Evolutionary conservation across 805 yeast genomes (phyloP).

Genomic region (Candida silvicultrix): DNA sequence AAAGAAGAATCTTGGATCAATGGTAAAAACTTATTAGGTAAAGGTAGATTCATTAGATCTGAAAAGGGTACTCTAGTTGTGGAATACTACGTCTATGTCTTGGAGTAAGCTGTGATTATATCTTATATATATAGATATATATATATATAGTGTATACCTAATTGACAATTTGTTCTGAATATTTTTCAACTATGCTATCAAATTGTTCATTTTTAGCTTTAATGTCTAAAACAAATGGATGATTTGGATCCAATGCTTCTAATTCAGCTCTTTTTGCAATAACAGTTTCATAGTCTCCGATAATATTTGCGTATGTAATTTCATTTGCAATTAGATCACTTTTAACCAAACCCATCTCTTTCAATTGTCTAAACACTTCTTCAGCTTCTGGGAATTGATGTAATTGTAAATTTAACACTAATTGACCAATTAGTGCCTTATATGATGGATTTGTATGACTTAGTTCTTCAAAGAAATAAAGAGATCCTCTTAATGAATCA

Average conservation of each 20-base stretch:
- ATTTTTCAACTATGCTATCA: slow-evolving; percentile 62
- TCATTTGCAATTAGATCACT: slow-evolving; percentile 59
- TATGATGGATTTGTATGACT: slow-evolving; percentile 47
- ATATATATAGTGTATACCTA: not conserved
- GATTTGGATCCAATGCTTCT: slow-evolving; percentile 42
- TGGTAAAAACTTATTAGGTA: slow-evolving; percentile 44
- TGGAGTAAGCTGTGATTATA: slow-evolving; percentile 10
- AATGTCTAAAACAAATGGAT: slow-evolving; percentile 51
- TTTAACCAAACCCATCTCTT: slow-evolving; percentile 33
- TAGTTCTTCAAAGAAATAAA: slow-evolving; percentile 77
- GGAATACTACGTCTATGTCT: slow-evolving; percentile 29
- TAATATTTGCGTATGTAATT: slow-evolving; percentile 54
- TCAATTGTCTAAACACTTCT: slow-evolving; percentile 46
- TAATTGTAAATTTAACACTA: slow-evolving; percentile 72
- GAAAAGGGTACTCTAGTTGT: slow-evolving; percentile 39
- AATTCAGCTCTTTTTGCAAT: slow-evolving; percentile 40
- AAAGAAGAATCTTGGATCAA: slow-evolving; percentile 46
- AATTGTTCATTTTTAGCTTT: slow-evolving; percentile 58
- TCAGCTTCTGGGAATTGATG: slow-evolving; percentile 79
- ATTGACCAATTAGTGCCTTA: slow-evolving; percentile 52
- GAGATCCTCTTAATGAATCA: slow-evolving; percentile 35
- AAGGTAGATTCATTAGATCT: slow-evolving; percentile 52
- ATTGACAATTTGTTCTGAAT: slow-evolving; percentile 23
- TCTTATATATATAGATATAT: no score
- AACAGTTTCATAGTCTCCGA: slow-evolving; percentile 32